Percentiles rank a stretch among this genome's conserved stretches.
phyloP scores from a whole-genome alignment of 2,329 filamentous ascomycete genomes.

The Colletotrichum coccodes region DNA sequence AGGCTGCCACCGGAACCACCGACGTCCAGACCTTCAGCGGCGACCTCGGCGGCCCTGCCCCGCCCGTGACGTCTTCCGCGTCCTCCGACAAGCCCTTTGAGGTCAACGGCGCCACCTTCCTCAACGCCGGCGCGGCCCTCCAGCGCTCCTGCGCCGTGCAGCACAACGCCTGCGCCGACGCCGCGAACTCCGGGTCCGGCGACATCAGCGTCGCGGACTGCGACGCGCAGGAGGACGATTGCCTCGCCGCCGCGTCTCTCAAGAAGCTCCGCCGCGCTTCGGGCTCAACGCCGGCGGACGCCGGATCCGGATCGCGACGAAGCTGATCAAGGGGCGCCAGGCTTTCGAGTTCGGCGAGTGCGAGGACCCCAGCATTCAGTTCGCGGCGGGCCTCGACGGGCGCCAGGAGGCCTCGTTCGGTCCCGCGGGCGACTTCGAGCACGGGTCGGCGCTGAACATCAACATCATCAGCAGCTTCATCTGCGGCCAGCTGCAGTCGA shows the following conservation, averaged over 20 bases:
- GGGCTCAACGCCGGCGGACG: constrained; percentile 18
- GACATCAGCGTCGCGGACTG: constrained; percentile 51
- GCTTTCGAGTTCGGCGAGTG: constrained; percentile 56
- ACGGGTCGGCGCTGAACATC: constrained; percentile 56
- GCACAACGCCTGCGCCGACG: constrained; percentile 61
- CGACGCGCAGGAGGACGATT: constrained; percentile 53
- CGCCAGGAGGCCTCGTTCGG: constrained; percentile 55
- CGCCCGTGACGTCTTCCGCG: constrained; percentile 51
- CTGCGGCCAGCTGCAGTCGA: constrained; percentile 51
- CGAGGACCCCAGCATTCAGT: constrained; percentile 58
- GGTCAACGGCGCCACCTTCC: constrained; percentile 68
- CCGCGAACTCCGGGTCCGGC: constrained; percentile 55
- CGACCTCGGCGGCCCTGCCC: constrained; percentile 52
- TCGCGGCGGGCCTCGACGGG: constrained; percentile 60
- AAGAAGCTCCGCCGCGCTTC: constrained; percentile 31
- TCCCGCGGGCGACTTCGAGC: constrained; percentile 56
- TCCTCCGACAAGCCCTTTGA: constrained; percentile 52
- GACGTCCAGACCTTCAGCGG: constrained; percentile 60
- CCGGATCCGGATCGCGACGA: constrained; percentile 34
- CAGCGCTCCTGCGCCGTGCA: constrained; percentile 61
- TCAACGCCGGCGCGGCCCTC: constrained; percentile 56
- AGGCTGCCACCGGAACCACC: constrained; percentile 34
- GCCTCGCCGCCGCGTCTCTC: constrained; percentile 40
- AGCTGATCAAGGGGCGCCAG: constrained; percentile 5
- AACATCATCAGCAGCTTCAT: constrained; percentile 57